Evolutionary conservation across 345 rosid species (phyloP), one percentile per base, ranked within the genome.

Genomic region (Euclidium syriacum): DNA sequence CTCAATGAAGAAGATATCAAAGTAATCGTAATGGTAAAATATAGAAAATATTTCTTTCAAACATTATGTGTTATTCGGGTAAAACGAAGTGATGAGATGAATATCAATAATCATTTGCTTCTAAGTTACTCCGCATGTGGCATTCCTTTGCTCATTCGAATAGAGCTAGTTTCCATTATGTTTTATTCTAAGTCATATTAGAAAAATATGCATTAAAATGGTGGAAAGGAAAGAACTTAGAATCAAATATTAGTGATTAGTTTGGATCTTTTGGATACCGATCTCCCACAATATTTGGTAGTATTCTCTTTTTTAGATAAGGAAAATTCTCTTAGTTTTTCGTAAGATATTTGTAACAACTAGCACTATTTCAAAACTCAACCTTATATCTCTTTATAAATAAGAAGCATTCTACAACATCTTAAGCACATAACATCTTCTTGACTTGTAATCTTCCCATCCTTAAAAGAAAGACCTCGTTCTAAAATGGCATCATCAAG

Each of bases 401-500:
- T 53, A 62, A 81, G 71, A 62, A 49, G 67, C 62, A 22, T 52
- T 33, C 30, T 33, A 65, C 76, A 69, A 62, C 73, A 77, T 69
- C 82, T 57, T n/a, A 36, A 65, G 64, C 82, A 29, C 77, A 81
- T 27, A 72, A 27, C 79, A 72, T 23, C 43, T 43, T 52, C 32
- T 61, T 6, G 33, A 46, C 25, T 61, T 24, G 55, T 33, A 33
- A 34, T 16, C 34, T 47, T 35, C 7, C 7, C 20, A 59, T 9
- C 7, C 29, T 27, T 18, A 3, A 22, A 11, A 11, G 14, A 10
- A 11, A 29, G 10, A 43, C 33, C 38, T 3, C 51, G 51, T 36
- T 42, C 48, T 23, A 38, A 30, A 52, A 83, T 84, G 94, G 91
- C 96, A n/a, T 84, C 96, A n/a, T 84, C 96, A 7, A 80, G 78